phyloP scores from a whole-genome alignment of 2,329 filamentous ascomycete species.

The Aspergillus latus region DNA sequence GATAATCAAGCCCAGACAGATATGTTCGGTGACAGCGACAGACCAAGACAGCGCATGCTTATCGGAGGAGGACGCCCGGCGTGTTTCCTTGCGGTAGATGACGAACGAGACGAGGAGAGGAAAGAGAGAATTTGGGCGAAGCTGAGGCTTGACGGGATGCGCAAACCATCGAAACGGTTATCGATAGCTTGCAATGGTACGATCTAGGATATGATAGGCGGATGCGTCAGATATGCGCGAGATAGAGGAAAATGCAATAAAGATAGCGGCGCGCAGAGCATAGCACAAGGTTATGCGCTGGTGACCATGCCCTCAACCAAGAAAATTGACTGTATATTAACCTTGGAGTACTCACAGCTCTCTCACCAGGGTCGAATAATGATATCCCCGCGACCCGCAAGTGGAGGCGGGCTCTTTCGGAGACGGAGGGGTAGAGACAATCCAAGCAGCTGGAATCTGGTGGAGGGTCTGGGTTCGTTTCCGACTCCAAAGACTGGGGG shows the following conservation, averaged over 20 bases:
- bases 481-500: background rate
- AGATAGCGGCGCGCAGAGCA: conserved; percentile 2
- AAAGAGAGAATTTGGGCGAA: background rate
- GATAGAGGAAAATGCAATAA: background rate
- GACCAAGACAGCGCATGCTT: conserved; percentile 25
- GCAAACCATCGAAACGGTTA: conserved; percentile 11
- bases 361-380: conserved; percentile 7
- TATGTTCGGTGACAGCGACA: conserved; percentile 23
- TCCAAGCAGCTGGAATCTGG: background rate
- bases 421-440: background rate
- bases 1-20: conserved; percentile 28
- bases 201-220: conserved; percentile 13
- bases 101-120: background rate
- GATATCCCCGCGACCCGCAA: conserved; percentile 19
- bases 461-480: background rate
- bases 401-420: background rate
- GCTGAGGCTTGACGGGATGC: conserved; percentile 6
- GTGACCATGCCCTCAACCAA: background rate
- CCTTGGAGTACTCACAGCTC: conserved; percentile 6
- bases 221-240: conserved; percentile 17
- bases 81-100: conserved; percentile 6
- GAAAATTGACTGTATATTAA: background rate
- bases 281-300: background rate
- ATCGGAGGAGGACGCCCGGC: conserved; percentile 14
- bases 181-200: conserved; percentile 3